Percentiles rank a stretch among this genome's conserved stretches.
Conservation (phyloP, 306 rosid species). For the Cucurbita maxima region DNA sequence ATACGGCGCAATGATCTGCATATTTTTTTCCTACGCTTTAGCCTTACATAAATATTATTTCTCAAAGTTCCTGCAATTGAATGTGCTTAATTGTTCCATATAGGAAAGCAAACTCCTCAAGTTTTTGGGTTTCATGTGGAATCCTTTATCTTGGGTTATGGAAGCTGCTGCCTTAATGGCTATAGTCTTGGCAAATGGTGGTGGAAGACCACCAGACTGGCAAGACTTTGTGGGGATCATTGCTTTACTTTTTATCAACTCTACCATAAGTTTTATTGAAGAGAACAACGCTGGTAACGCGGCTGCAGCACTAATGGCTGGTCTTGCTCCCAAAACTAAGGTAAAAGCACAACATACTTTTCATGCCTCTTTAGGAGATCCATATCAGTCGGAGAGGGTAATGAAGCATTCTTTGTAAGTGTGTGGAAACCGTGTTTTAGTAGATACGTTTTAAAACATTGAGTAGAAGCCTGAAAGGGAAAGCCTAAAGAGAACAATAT, state of each 20-base stretch:
- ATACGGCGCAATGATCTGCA: background rate
- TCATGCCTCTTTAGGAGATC: background rate
- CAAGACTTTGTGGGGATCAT: constrained; percentile 91
- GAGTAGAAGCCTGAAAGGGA: too few species aligned
- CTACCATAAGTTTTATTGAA: constrained; percentile 93
- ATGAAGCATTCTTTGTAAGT: too few species aligned
- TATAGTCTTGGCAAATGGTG: constrained; percentile 82
- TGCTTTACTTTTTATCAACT: constrained; percentile 58
- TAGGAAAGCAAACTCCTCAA: constrained; percentile 86
- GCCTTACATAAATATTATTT: background rate
- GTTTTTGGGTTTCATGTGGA: constrained; percentile 98
- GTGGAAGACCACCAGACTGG: constrained; percentile 90
- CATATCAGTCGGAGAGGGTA: too few species aligned
- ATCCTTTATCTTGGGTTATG: constrained; percentile 99
- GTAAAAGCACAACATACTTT: constrained; percentile 14
- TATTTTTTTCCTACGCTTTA: background rate
- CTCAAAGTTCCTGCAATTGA: background rate
- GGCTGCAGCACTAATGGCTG: constrained; percentile 99
- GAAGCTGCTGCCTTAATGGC: constrained; percentile 99
- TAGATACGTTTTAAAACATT: too few species aligned
- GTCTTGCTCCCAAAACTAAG: constrained; percentile 98
- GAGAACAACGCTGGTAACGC: constrained; percentile 99
- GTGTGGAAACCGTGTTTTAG: too few species aligned
- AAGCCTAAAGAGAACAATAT: too few species aligned
- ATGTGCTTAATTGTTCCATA: background rate